A percentile compares a stretch with the other conserved stretches of the same genome.
Conservation (phyloP, 352 stramenopile genomes). For the Pythium phragmiticola region DNA sequence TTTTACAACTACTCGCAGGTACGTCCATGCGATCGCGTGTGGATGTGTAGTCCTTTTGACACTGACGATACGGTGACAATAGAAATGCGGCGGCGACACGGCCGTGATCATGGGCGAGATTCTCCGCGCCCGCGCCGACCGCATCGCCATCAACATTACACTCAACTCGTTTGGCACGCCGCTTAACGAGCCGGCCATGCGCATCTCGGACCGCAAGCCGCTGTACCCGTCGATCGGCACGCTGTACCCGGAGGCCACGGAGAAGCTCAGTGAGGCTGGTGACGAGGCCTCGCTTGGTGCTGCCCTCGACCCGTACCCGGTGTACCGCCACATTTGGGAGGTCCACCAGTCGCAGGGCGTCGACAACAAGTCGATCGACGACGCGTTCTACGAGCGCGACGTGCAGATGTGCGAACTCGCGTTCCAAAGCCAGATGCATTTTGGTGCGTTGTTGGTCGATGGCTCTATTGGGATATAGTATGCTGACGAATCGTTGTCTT, state of each 20-base stretch:
- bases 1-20: slow-evolving; percentile 94
- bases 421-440: slow-evolving; percentile 99
- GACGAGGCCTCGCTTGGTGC: slow-evolving; percentile 87
- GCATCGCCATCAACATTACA: slow-evolving; percentile 99
- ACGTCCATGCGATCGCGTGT: not conserved
- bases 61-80: slow-evolving; percentile 1
- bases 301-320: slow-evolving; percentile 93
- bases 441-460: slow-evolving; percentile 55
- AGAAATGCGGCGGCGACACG: slow-evolving; percentile 96
- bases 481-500: not conserved
- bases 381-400: slow-evolving; percentile 99
- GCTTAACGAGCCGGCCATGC: slow-evolving; percentile 94
- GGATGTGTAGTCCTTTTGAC: not conserved
- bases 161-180: slow-evolving; percentile 97
- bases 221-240: slow-evolving; percentile 97
- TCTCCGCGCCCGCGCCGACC: slow-evolving; percentile 93
- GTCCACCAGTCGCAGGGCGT: slow-evolving; percentile 92
- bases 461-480: not conserved
- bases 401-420: slow-evolving; percentile 97
- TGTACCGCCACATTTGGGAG: slow-evolving; percentile 97
- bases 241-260: slow-evolving; percentile 97
- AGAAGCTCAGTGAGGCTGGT: slow-evolving; percentile 90
- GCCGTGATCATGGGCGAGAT: slow-evolving; percentile 98
- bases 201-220: slow-evolving; percentile 95
- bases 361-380: slow-evolving; percentile 97